A percentile compares a stretch with the other conserved stretches of the same genome.
These are phyloP conservation scores for Boeremia lycopersici DNA, from an alignment of 2,329 filamentous ascomycete species.

Conservation along the genomic window DNA sequence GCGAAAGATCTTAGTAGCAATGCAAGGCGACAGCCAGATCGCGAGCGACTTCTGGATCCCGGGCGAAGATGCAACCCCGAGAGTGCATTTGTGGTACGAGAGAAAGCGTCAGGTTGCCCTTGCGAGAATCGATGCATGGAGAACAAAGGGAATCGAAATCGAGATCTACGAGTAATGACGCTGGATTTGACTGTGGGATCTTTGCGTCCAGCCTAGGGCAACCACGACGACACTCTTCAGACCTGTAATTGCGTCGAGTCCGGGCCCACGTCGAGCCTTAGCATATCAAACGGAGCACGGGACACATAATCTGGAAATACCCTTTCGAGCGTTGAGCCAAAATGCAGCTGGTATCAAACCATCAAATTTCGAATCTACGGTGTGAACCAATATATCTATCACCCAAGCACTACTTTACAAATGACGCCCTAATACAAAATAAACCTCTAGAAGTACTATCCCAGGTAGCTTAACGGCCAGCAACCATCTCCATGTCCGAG, in stretches of 20 bases:
- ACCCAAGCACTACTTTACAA: background rate
- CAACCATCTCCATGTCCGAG: conserved; percentile 27
- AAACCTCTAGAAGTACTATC: background rate
- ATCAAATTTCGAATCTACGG: background rate
- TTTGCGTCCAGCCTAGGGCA: too few species aligned
- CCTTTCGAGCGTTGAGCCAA: background rate
- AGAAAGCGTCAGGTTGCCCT: background rate
- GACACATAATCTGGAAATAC: too few species aligned
- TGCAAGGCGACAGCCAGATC: too few species aligned
- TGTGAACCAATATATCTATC: background rate
- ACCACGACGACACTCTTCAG: too few species aligned
- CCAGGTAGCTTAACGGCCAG: background rate
- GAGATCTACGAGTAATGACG: background rate
- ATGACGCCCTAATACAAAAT: background rate
- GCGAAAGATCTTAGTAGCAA: background rate
- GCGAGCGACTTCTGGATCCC: background rate
- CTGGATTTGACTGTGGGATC: background rate
- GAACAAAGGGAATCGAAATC: background rate
- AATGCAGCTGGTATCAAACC: background rate
- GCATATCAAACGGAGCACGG: too few species aligned
- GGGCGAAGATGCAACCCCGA: background rate
- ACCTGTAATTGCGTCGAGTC: too few species aligned
- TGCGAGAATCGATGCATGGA: background rate
- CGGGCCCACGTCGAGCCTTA: too few species aligned
- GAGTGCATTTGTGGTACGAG: background rate